A percentile compares a stretch with the other conserved stretches of the same genome.
Conservation (phyloP, 352 stramenopile genomes). For the Pythium grandisporangium region DNA sequence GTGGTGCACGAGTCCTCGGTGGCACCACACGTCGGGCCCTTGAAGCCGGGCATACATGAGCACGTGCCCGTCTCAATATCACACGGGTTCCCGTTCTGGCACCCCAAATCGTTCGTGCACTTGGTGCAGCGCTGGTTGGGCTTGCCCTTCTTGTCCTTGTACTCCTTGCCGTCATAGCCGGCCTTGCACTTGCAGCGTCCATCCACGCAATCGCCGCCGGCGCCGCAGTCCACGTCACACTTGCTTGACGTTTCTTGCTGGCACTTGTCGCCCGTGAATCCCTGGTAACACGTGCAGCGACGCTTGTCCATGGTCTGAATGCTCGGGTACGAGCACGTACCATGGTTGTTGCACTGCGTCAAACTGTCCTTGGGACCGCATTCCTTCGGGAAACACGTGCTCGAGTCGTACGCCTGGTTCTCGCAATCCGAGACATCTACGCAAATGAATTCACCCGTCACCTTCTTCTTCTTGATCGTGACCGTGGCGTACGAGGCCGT, state of each 20-base stretch:
- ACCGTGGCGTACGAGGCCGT: slow-evolving; percentile 33
- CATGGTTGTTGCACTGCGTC: slow-evolving; percentile 27
- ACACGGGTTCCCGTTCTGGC: slow-evolving; percentile 26
- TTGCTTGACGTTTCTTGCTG: slow-evolving; percentile 27
- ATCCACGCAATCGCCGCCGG: slow-evolving; percentile 32
- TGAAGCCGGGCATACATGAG: slow-evolving; percentile 25
- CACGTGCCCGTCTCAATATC: slow-evolving; percentile 24
- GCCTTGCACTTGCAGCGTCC: slow-evolving; percentile 32
- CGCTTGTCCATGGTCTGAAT: slow-evolving; percentile 20
- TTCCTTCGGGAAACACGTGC: slow-evolving; percentile 18
- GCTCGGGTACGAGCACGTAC: slow-evolving; percentile 29
- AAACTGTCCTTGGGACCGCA: slow-evolving; percentile 18
- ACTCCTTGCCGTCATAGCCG: slow-evolving; percentile 29
- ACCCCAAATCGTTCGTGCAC: slow-evolving; percentile 24
- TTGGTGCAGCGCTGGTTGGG: slow-evolving; percentile 28
- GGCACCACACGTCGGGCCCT: slow-evolving; percentile 30
- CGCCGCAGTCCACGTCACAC: slow-evolving; percentile 45
- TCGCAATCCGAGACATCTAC: slow-evolving; percentile 33
- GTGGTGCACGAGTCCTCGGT: slow-evolving; percentile 26
- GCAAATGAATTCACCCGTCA: slow-evolving; percentile 38
- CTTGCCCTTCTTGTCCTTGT: slow-evolving; percentile 36
- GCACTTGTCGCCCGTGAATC: slow-evolving; percentile 31
- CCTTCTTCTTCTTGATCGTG: slow-evolving; percentile 34
- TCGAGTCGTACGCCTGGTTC: slow-evolving; percentile 23
- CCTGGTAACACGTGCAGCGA: slow-evolving; percentile 24